Conservation (phyloP, 495 filamentous ascomycete genomes). For the Letharia lupina region DNA sequence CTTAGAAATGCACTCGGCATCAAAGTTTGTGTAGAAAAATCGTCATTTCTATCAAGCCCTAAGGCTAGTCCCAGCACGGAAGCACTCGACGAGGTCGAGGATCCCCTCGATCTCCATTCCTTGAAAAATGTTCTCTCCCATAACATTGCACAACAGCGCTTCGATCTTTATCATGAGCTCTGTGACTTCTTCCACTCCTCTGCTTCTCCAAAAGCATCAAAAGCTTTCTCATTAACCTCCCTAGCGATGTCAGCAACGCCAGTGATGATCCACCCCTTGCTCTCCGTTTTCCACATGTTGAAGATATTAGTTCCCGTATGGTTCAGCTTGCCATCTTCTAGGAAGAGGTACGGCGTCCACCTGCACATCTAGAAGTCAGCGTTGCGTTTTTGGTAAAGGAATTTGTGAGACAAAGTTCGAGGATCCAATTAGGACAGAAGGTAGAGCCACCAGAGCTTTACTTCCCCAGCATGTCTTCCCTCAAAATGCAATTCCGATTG, state of each 20-base stretch:
- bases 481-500: not conserved
- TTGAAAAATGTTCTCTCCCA: too few relatives aligned
- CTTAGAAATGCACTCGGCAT: slow-evolving; percentile 16
- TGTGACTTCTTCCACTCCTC: not conserved
- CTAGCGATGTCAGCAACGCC: slow-evolving; percentile 7
- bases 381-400: not conserved
- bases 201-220: not conserved
- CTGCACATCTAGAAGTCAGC: not conserved
- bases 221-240: slow-evolving; percentile 5
- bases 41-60: slow-evolving; percentile 11
- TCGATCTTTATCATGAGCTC: not conserved
- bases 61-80: not conserved
- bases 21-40: not conserved
- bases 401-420: not conserved
- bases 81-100: too few relatives aligned
- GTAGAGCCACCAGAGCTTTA: not conserved
- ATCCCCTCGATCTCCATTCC: too few relatives aligned
- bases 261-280: not conserved
- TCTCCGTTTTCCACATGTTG: slow-evolving; percentile 4
- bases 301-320: not conserved
- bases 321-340: slow-evolving; percentile 4
- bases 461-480: not conserved
- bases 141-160: not conserved
- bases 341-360: not conserved
- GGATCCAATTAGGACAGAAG: not conserved